A percentile compares a stretch with the other conserved stretches of the same genome.
These are phyloP conservation scores for Lavandula angustifolia DNA, from an alignment of 257 asterid species.

Conservation along the genomic window DNA sequence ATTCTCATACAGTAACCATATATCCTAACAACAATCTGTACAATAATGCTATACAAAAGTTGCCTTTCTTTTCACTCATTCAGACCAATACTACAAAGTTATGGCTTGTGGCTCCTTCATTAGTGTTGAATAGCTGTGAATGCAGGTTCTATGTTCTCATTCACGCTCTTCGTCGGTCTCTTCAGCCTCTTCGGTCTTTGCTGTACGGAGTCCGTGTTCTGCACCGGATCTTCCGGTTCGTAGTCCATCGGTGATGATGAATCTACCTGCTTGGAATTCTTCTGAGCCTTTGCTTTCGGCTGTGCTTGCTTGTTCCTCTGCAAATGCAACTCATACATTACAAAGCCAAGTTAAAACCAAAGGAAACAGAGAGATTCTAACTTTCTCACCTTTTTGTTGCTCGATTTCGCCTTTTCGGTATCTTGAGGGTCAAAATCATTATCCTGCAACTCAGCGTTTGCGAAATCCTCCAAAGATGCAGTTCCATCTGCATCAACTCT, in stretches of 20 bases:
- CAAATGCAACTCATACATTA: slow-evolving; percentile 29
- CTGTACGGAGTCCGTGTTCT: slow-evolving; percentile 43
- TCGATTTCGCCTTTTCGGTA: slow-evolving; percentile 57
- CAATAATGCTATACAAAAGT: slow-evolving; percentile 40
- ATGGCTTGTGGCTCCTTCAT: neutral
- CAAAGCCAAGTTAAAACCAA: neutral
- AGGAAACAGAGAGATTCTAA: slow-evolving; percentile 7
- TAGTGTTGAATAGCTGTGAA: slow-evolving; percentile 62
- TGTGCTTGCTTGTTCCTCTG: slow-evolving; percentile 74
- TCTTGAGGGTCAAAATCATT: slow-evolving; percentile 61
- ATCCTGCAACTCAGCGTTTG: slow-evolving; percentile 46
- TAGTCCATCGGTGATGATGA: slow-evolving; percentile 29
- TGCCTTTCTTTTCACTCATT: neutral
- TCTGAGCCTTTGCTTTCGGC: slow-evolving; percentile 55
- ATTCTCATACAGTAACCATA: neutral
- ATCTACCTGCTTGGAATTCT: neutral
- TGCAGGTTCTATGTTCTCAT: slow-evolving; percentile 88
- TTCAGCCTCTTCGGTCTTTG: slow-evolving; percentile 87
- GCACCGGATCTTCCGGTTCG: slow-evolving; percentile 54
- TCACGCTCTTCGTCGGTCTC: slow-evolving; percentile 93
- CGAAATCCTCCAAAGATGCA: slow-evolving; percentile 78
- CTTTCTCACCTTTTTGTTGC: slow-evolving; percentile 67
- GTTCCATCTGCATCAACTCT: slow-evolving; percentile 89
- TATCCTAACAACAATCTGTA: slow-evolving; percentile 45
- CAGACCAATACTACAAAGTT: neutral